phyloP scores from a whole-genome alignment of 148 eudicot genomes.

The Fagopyrum homotropicum region DNA sequence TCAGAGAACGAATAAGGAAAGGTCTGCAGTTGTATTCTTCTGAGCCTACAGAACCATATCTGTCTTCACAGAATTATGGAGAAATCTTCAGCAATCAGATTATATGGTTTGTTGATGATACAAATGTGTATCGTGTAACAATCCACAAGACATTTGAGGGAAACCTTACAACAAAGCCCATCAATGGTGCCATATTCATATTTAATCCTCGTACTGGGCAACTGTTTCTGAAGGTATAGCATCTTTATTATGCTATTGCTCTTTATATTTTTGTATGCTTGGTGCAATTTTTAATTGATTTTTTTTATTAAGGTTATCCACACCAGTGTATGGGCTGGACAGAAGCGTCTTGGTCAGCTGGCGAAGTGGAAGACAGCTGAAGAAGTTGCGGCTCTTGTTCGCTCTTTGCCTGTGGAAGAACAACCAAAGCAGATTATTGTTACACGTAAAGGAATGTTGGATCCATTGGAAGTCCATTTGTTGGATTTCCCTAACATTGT shows the following conservation, averaged over 20 bases:
- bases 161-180: constrained; percentile 95
- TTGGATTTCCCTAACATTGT: constrained; percentile 97
- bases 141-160: constrained; percentile 99
- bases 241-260: not conserved
- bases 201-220: constrained; percentile 97
- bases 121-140: constrained; percentile 96
- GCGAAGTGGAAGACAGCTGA: constrained; percentile 99
- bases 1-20: constrained; percentile 94
- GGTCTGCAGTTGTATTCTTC: constrained; percentile 99
- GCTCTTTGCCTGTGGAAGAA: constrained; percentile 97
- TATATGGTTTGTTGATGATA: constrained; percentile 99
- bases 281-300: not conserved
- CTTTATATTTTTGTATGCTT: not conserved
- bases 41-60: constrained; percentile 97
- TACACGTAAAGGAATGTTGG: constrained; percentile 99
- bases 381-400: constrained; percentile 96
- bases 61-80: constrained; percentile 97
- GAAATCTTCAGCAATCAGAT: constrained; percentile 99
- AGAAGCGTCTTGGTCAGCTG: constrained; percentile 98
- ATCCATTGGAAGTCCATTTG: constrained; percentile 96
- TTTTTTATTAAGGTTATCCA: constrained; percentile 61
- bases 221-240: constrained; percentile 76
- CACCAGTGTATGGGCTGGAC: constrained; percentile 99
- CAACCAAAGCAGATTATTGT: constrained; percentile 97
- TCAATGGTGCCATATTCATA: constrained; percentile 97